Conservation (phyloP, 768 basidiomycete species). For the Agaricus sinodeliciosus region DNA sequence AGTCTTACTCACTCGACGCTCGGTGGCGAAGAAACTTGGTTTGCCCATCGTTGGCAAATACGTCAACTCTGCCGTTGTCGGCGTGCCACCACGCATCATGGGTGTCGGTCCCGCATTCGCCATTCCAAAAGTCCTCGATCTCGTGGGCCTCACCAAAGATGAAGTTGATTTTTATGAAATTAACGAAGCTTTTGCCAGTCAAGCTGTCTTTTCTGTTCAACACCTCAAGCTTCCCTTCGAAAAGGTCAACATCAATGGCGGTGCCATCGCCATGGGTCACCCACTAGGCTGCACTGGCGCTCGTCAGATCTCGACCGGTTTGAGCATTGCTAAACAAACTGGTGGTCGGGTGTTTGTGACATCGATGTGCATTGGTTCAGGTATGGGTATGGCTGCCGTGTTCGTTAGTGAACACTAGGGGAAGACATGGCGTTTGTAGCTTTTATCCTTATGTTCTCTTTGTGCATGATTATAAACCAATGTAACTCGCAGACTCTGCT, state of each 20-base stretch:
- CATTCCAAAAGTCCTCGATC: slow-evolving; percentile 67
- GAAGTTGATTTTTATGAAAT: slow-evolving; percentile 92
- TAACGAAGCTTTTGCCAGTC: slow-evolving; percentile 86
- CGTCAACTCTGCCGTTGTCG: slow-evolving; percentile 59
- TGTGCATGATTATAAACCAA: background rate
- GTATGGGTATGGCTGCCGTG: slow-evolving; percentile 88
- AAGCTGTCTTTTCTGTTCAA: slow-evolving; percentile 69
- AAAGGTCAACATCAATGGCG: slow-evolving; percentile 85
- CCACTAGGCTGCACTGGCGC: slow-evolving; percentile 86
- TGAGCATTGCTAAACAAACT: slow-evolving; percentile 75
- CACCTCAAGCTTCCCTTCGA: slow-evolving; percentile 62
- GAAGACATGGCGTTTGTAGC: background rate
- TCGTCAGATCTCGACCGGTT: slow-evolving; percentile 80
- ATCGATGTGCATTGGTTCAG: slow-evolving; percentile 86
- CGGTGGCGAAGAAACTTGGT: slow-evolving; percentile 72
- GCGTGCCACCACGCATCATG: slow-evolving; percentile 86
- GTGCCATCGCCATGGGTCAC: slow-evolving; percentile 87
- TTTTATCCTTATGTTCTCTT: background rate
- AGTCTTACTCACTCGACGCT: slow-evolving; percentile 76
- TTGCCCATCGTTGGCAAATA: slow-evolving; percentile 88
- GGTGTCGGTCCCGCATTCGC: slow-evolving; percentile 89
- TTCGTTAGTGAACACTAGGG: slow-evolving; percentile 76
- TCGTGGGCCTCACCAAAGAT: slow-evolving; percentile 52
- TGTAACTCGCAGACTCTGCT: too few relatives aligned
- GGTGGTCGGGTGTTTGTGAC: slow-evolving; percentile 76